phyloP scores from a whole-genome alignment of 1,139 yeast genomes.

The Chernovozyma aurita region DNA sequence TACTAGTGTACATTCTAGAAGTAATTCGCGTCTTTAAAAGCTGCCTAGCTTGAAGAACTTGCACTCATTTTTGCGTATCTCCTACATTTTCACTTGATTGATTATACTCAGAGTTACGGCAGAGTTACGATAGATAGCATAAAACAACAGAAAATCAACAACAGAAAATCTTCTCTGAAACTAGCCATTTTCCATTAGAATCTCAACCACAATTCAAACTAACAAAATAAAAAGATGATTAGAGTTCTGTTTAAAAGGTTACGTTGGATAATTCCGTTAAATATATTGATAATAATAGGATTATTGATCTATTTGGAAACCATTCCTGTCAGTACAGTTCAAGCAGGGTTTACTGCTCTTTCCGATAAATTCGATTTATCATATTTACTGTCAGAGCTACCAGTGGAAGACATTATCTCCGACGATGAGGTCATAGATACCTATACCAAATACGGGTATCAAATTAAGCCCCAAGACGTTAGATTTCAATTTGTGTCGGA shows the following conservation, averaged over 20 bases:
- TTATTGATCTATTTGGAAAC: constrained; percentile 1
- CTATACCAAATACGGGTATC: not conserved
- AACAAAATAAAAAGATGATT: not conserved
- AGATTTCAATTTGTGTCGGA: constrained; percentile 26
- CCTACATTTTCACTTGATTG: too few relatives aligned
- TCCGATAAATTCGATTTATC: constrained; percentile 30
- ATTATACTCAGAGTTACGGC: too few relatives aligned
- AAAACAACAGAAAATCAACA: too few relatives aligned
- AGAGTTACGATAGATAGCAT: too few relatives aligned
- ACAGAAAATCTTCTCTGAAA: too few relatives aligned
- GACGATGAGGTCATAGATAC: not conserved
- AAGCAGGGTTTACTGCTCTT: constrained; percentile 1
- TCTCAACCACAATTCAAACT: too few relatives aligned
- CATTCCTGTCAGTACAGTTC: constrained; percentile 1
- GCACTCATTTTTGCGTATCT: too few relatives aligned
- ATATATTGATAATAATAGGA: not conserved
- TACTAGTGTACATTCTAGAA: too few relatives aligned
- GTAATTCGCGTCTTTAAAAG: too few relatives aligned
- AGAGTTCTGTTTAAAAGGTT: not conserved
- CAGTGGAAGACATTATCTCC: not conserved
- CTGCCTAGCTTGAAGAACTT: too few relatives aligned
- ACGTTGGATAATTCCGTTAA: not conserved
- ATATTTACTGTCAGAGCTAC: constrained; percentile 13
- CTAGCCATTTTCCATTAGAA: too few relatives aligned
- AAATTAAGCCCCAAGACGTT: constrained; percentile 25